Evolutionary conservation across 2,329 filamentous ascomycete genomes (phyloP).

Genomic region (Botrytis tulipae): DNA sequence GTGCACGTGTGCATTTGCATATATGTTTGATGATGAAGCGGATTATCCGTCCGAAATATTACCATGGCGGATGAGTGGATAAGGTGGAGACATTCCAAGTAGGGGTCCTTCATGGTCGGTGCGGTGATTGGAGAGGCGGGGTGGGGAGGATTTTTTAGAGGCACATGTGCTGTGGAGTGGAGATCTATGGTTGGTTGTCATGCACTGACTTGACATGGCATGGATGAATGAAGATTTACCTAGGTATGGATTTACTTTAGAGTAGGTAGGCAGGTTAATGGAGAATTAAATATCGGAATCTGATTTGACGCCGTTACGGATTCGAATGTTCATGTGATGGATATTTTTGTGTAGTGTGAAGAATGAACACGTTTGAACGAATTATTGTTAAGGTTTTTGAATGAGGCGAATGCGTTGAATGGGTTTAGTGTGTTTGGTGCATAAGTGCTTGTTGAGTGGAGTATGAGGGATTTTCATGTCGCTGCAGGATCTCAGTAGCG

Average conservation of each 20-base stretch:
- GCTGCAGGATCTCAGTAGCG: not conserved
- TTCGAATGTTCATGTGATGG: not conserved
- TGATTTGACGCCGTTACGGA: not conserved
- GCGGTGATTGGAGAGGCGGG: slow-evolving; percentile 6
- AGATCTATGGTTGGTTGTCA: not conserved
- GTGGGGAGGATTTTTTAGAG: not conserved
- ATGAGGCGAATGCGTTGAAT: not conserved
- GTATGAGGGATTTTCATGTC: not conserved
- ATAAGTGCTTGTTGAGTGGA: not conserved
- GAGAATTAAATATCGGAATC: not conserved
- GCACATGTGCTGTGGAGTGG: slow-evolving; percentile 7
- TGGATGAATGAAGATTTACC: not conserved
- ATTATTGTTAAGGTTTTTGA: not conserved
- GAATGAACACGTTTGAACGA: not conserved
- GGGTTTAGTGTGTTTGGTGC: not conserved
- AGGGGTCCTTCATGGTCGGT: not conserved
- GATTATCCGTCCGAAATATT: slow-evolving; percentile 1
- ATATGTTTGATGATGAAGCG: not conserved
- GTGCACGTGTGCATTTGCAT: slow-evolving; percentile 9
- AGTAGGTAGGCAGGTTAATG: not conserved
- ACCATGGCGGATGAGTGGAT: not conserved
- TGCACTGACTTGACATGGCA: not conserved
- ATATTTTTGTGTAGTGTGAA: not conserved
- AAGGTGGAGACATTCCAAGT: not conserved
- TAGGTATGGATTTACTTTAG: slow-evolving; percentile 1